Base-by-base conservation (phyloP, 805 yeast species). In the Candida odintsovae region DNA sequence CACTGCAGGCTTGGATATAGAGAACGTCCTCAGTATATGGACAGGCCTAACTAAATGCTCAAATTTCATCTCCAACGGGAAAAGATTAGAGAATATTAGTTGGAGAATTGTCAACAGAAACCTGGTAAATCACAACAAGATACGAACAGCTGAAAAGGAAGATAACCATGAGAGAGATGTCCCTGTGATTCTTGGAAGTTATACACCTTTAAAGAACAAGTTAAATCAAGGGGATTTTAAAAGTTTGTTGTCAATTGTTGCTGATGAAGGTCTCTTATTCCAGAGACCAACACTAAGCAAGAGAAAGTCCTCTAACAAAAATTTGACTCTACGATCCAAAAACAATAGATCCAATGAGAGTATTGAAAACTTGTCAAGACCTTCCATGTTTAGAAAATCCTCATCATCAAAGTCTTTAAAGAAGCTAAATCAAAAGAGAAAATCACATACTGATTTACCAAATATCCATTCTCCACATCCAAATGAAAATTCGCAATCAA, bases 11-110 rank as follows among this genome's bases (percentile, higher is more conserved):
- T 53, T 68, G 12, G 70, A 70, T 38, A 57, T 71, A 35, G 72
- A 69, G 45, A 68, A 67, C 42, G 68, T 71, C 3, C 52, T 71
- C 25, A 64, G 70, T 3, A 64, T 71, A 21, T 70, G 75, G 72
- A 67, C 73, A 10, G 71, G 73, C 2, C 47, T 61, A 15, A 61
- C 62, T 1, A 61, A 57, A 42, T 61, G 64, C 37, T 61, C 65
- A 9, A 56, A 53, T 16, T 59, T 56, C 47, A 56, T 61, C 29
- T 56, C 58, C 43, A 55, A 57, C 44, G 65, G 65, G 12, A 59
- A 57, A 46, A 47, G 65, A 21, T 43, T 61, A 21, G 65, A 61
- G 46, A 61, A 61, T 45, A 59, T 61, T 46, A 59, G 64, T 49
- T 61, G 65, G 65, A 55, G 65, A 46, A 61, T 61, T 16, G 65